Evolutionary conservation across 1,284 basidiomycete species (phyloP).

Genomic region (Boletus semigastroideus): DNA sequence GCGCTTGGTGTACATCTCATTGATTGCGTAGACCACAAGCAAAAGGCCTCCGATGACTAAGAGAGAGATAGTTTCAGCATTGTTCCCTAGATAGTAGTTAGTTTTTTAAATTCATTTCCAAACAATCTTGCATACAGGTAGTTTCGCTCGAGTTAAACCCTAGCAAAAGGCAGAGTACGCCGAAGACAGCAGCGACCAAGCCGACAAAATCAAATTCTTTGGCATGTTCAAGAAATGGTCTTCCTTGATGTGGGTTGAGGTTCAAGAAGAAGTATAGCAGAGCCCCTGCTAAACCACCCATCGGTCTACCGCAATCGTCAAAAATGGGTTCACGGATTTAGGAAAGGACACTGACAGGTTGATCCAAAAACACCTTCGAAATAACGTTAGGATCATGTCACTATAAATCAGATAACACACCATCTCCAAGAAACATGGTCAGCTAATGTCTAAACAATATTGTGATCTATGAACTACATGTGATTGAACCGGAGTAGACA

Average conservation of each 20-base stretch:
- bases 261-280: conserved; percentile 35
- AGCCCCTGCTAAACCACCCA: conserved; percentile 43
- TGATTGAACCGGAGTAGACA: background rate
- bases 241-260: conserved; percentile 34
- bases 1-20: conserved; percentile 49
- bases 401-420: conserved; percentile 17
- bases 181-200: conserved; percentile 43
- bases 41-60: conserved; percentile 46
- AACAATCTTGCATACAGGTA: conserved; percentile 16
- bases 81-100: conserved; percentile 26
- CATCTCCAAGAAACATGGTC: conserved; percentile 40
- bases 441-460: conserved; percentile 40
- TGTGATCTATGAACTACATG: background rate
- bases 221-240: conserved; percentile 33
- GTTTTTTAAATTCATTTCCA: background rate
- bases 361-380: conserved; percentile 36
- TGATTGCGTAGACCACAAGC: conserved; percentile 40
- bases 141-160: conserved; percentile 36
- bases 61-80: conserved; percentile 45
- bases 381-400: background rate
- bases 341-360: conserved; percentile 31
- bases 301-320: conserved; percentile 30
- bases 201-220: conserved; percentile 51
- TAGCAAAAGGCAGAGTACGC: conserved; percentile 48
- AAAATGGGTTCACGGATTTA: background rate